Evolutionary conservation across 2,329 filamentous ascomycete genomes (phyloP), one percentile per base, ranked within the genome.

Genomic region (Colletotrichum limetticola): DNA sequence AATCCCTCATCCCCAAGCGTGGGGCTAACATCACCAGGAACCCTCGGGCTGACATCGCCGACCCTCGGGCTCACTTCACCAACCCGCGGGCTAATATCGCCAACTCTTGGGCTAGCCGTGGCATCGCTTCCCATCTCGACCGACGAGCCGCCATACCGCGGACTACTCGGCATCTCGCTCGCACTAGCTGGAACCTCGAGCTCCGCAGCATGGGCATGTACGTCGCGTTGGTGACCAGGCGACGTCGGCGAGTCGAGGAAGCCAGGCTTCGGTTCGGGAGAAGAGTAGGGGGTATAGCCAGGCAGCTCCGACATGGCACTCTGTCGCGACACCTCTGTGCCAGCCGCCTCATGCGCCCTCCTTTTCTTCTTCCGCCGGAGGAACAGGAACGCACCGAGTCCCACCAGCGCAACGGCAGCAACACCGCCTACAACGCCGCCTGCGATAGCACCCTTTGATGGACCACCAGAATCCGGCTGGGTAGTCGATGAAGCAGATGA

Each of bases 141-240:
- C 5, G 42, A 49, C 19, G 63, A 71, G 12, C 63, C 68, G 3
- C 63, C 68, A 12, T 62, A 71, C n/a, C 63, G 42, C 28, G 62
- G 68, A 32, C 68, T 71, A 12, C 68, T 66, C 8, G 62, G 68
- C 68, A 71, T 71, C 62, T 71, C 62, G 46, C 68, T 71, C 56
- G 63, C 68, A 22, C 55, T 66, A 7, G 16, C 28, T 1, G 62
- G 68, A 7, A 71, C 68, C 32, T 71, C 68, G 7, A 71, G 62
- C 46, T 71, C 68, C 26, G 68, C 68, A 12, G 56, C 68, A 11
- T 71, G 62, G 1, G 16, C 9, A 6, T 14, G 68, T 0, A n/a
- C 55, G 26, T 28, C 7, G 55, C 12, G 16, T 28, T 30, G 26
- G 19, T 57, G 55, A 9, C 14, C 55, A 19, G 56, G 32, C 26